A percentile compares a stretch with the other conserved stretches of the same genome.
These are phyloP conservation scores for Pseudopithomyces maydicus DNA, from an alignment of 2,329 filamentous ascomycete species.

Conservation along the genomic window DNA sequence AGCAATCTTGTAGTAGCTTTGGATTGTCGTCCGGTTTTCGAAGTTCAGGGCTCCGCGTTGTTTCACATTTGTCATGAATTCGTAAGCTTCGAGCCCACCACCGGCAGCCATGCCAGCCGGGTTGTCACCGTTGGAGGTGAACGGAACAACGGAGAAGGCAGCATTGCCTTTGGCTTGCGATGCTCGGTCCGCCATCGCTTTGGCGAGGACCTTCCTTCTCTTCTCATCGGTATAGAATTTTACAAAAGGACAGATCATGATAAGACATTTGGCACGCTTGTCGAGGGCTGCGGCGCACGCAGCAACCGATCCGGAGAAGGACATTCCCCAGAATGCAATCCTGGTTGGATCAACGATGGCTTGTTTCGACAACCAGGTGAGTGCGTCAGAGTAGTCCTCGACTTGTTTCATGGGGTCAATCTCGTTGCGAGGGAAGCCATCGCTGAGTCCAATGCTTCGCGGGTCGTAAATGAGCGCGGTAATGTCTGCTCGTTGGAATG, in stretches of 20 bases:
- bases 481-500: not conserved
- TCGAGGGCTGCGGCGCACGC: slow-evolving; percentile 39
- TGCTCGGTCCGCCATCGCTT: slow-evolving; percentile 8
- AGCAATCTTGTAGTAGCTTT: slow-evolving; percentile 11
- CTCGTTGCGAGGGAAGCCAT: not conserved
- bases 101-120: slow-evolving; percentile 6
- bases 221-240: not conserved
- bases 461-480: not conserved
- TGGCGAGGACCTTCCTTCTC: slow-evolving; percentile 3
- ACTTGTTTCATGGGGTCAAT: not conserved
- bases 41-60: not conserved
- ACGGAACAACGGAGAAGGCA: slow-evolving; percentile 3
- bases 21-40: slow-evolving; percentile 1
- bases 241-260: not conserved
- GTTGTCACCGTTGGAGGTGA: slow-evolving; percentile 4
- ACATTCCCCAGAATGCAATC: slow-evolving; percentile 12
- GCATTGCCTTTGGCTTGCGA: slow-evolving; percentile 6
- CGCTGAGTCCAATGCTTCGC: not conserved
- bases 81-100: slow-evolving; percentile 1
- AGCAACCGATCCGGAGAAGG: slow-evolving; percentile 32
- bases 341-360: not conserved
- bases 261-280: slow-evolving; percentile 21
- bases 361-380: not conserved
- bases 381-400: not conserved
- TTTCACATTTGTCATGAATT: not conserved